Evolutionary conservation across 2,329 filamentous ascomycete genomes (phyloP).

Genomic region (Xylariaceae sp.): DNA sequence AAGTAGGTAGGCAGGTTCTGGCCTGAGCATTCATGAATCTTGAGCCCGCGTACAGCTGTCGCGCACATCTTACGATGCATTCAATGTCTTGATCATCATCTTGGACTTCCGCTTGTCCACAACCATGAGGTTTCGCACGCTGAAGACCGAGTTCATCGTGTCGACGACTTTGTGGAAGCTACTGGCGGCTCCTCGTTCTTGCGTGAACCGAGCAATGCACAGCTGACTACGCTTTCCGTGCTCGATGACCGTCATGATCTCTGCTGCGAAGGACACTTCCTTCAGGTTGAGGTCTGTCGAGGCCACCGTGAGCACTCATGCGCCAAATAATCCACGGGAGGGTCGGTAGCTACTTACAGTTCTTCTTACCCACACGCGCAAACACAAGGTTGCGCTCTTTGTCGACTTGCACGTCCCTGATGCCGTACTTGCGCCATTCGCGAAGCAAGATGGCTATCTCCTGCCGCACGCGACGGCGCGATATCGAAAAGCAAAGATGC

Average conservation of each 20-base stretch:
- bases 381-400: constrained; percentile 73
- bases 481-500: constrained; percentile 67
- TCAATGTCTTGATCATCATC: constrained; percentile 66
- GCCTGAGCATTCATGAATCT: no score
- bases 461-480: constrained; percentile 65
- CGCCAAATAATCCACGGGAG: no score
- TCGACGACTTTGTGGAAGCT: constrained; percentile 81
- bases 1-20: not conserved
- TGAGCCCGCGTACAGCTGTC: not conserved
- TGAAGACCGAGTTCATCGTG: constrained; percentile 63
- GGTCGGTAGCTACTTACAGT: constrained; percentile 67
- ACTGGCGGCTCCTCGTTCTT: constrained; percentile 84
- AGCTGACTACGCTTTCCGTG: constrained; percentile 70
- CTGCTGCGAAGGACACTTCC: constrained; percentile 78
- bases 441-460: constrained; percentile 69
- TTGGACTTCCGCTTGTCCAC: constrained; percentile 57
- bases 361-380: constrained; percentile 66
- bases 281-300: constrained; percentile 67
- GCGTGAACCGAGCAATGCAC: constrained; percentile 76
- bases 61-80: constrained; percentile 23
- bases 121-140: constrained; percentile 58
- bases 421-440: constrained; percentile 77
- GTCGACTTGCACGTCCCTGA: constrained; percentile 70
- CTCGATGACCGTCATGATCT: constrained; percentile 84
- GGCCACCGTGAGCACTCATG: not conserved